Conservation (phyloP, 1,284 basidiomycete species). For the Ganoderma boninense region DNA sequence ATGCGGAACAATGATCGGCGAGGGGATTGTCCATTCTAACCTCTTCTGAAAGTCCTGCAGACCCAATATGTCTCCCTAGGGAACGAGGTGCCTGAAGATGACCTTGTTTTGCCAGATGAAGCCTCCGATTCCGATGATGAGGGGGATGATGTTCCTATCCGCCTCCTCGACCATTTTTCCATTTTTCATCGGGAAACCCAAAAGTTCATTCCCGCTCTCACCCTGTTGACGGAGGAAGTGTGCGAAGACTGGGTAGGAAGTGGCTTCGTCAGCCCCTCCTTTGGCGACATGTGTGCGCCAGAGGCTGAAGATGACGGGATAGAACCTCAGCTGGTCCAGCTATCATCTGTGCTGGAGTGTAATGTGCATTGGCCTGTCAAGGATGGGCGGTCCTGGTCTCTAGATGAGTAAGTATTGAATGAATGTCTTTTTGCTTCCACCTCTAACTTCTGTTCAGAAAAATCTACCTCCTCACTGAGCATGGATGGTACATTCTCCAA, state of each 20-base stretch:
- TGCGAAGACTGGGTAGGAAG: slow-evolving; percentile 40
- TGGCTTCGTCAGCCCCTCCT: slow-evolving; percentile 45
- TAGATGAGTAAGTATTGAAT: slow-evolving; percentile 48
- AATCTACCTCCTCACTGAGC: slow-evolving; percentile 50
- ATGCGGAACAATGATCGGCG: background rate
- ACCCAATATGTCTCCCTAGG: slow-evolving; percentile 27
- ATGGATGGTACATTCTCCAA: slow-evolving; percentile 72
- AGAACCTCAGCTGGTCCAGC: slow-evolving; percentile 45
- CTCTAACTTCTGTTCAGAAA: slow-evolving; percentile 37
- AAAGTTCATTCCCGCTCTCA: slow-evolving; percentile 47
- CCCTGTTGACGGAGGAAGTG: slow-evolving; percentile 42
- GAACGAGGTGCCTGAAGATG: slow-evolving; percentile 48
- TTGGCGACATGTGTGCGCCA: slow-evolving; percentile 24
- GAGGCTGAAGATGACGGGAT: slow-evolving; percentile 34
- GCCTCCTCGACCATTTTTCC: slow-evolving; percentile 57
- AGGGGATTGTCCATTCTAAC: background rate
- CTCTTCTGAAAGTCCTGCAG: background rate
- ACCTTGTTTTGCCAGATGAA: slow-evolving; percentile 49
- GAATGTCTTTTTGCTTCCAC: background rate
- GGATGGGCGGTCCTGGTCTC: slow-evolving; percentile 28
- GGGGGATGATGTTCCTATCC: slow-evolving; percentile 53
- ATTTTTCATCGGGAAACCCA: slow-evolving; percentile 52
- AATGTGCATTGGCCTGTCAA: slow-evolving; percentile 52
- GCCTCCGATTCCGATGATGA: slow-evolving; percentile 34
- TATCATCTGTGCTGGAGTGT: slow-evolving; percentile 56